phyloP scores from a whole-genome alignment of 352 stramenopile genomes.

The Pythium pyrilobum region DNA sequence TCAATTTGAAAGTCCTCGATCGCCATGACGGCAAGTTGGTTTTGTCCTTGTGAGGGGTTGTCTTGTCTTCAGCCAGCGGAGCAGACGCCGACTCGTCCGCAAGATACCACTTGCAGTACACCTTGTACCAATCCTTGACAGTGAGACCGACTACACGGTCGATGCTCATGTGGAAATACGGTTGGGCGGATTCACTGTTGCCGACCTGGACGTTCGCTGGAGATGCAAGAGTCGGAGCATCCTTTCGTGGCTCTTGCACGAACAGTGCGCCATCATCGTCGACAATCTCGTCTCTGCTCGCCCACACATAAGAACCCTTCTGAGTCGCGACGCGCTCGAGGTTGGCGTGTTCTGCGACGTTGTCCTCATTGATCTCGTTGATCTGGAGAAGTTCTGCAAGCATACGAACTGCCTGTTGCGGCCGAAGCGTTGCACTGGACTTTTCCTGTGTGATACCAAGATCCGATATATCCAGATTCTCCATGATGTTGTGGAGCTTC shows the following conservation, averaged over 20 bases:
- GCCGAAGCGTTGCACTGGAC: no score
- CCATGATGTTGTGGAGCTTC: background rate
- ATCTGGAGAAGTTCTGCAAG: background rate
- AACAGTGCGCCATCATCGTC: background rate
- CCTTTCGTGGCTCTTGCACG: background rate
- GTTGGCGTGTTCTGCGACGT: background rate
- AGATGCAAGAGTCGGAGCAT: no score
- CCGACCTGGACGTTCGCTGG: no score
- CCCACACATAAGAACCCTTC: background rate
- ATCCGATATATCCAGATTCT: background rate
- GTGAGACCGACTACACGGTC: background rate
- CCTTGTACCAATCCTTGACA: background rate
- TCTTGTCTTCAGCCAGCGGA: background rate
- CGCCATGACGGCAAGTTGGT: background rate
- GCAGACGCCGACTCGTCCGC: background rate
- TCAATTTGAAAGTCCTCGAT: background rate
- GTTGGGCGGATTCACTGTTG: no score
- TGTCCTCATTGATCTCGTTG: background rate
- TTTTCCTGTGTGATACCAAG: background rate
- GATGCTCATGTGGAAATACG: background rate
- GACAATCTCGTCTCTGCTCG: background rate
- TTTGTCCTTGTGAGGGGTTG: background rate
- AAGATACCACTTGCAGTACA: slow-evolving; percentile 1
- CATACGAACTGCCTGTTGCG: background rate
- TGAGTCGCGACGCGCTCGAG: background rate